Evolutionary conservation across 2,329 filamentous ascomycete species (phyloP), one percentile per base, ranked within the genome.

Genomic region (Cladophialophora yegresii): DNA sequence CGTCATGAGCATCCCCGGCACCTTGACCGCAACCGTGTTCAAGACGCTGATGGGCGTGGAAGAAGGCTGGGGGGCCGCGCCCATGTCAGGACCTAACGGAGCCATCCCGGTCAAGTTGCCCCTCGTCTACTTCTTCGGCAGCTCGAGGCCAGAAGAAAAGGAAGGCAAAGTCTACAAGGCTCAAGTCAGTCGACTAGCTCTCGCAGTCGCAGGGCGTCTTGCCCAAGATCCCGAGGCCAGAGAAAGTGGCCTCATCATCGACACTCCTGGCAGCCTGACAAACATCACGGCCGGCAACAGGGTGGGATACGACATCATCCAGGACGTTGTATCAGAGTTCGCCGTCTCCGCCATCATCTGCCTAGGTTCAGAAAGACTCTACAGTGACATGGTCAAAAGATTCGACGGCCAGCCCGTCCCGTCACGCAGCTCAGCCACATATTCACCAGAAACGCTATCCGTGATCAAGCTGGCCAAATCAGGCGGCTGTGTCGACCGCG

Each of bases 31-130:
- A 0, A 89, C 90, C n/a, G 90, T 91, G 4, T 92, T 96, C 73
- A 90, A 90, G 9, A 92, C 90, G 0, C 85, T 96, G 71, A 85
- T 98, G 79, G 93, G 98, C 76, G 84, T 96, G 0, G 90, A 93
- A 72, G 89, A 92, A 66, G 91, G 90, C 22, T 97, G 92, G 88
- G 95, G 95, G 9, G 91, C 85, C 70, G 93, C 91, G 71, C 93
- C 93, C 0, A 96, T 93, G 72, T 96, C 90, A 69, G 95, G 93
- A 0, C 93, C 95, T 0, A 71, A 71, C 45, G 95, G 89, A 71
- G 85, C 88, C 0, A 87, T 96, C 20, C 93, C 93, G 0, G 91
- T 96, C 58, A 98, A 97, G 80, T 82, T 96, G 71, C 95, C 95
- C 4, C 80, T 99, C 60, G 92, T 93, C 30, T 96, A 96, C 75